Base-by-base conservation (phyloP, 805 yeast genomes). In the Komagataella populi region DNA sequence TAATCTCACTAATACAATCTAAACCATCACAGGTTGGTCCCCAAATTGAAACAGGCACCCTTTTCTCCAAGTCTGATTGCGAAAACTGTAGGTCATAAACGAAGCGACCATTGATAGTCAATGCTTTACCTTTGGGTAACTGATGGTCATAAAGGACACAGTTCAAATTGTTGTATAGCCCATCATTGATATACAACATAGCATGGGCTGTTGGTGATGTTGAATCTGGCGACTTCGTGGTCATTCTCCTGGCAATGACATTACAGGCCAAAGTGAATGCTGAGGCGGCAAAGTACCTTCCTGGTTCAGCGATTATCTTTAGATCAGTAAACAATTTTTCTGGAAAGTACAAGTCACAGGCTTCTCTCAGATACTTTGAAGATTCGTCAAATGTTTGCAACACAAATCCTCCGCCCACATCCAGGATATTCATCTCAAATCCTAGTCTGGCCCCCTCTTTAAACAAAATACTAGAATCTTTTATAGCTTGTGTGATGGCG, bases 1-100 rank as follows among this genome's bases (percentile, higher is more conserved):
- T 70, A 44, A 70, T 71, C 48, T 71, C 64, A 17, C 84, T 65
- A 53, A 91, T 79, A 65, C 95, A 84, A 66, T 91, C 99, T 55
- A 91, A 73, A 3, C 97, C 97, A 68, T 91, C 99, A 70, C 99
- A 91, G 17, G 98, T 91, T 47, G 98, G 99, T 5, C 99, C 99
- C 99, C 99, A 91, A 54, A 93, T 75, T 3, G 96, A 86, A 50
- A 77, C 83, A 12, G 48, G 44, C 18, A 61, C 57, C 23, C 51
- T 56, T 48, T 54, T 47, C 7, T 52, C 46, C 4, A 23, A 30
- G 3, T 53, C 59, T 17, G 56, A 51, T 12, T 58, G 57, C 51
- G 49, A 55, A 23, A 67, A 59, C 45, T 61, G 61, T 50, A 61
- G 60, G 46, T 65, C 70, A 57, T 73, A 76, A 54, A 66, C 66